phyloP scores from a whole-genome alignment of 2,329 filamentous ascomycete species.

The Acephala macrosclerotiorum region DNA sequence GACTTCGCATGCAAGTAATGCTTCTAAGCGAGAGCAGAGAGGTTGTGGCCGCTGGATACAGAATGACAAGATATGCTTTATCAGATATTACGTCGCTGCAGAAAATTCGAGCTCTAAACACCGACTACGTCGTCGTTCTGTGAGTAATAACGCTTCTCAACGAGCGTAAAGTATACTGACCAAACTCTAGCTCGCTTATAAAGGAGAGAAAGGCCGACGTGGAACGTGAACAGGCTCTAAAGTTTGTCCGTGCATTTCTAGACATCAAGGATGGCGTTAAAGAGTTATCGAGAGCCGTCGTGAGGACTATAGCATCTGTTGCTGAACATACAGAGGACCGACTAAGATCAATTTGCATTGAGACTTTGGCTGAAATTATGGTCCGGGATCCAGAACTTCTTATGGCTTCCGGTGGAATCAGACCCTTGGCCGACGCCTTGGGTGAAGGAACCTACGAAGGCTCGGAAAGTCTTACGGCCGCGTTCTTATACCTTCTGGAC shows the following conservation, averaged over 20 bases:
- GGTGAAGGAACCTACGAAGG: conserved; percentile 92
- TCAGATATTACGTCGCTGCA: conserved; percentile 89
- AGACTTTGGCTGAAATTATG: conserved; percentile 92
- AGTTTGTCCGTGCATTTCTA: conserved; percentile 93
- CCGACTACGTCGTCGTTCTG: conserved; percentile 89
- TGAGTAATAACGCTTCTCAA: conserved; percentile 42
- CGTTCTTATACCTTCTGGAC: conserved; percentile 91
- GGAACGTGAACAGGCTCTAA: conserved; percentile 94
- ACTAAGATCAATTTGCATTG: conserved; percentile 86
- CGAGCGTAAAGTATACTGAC: conserved; percentile 29
- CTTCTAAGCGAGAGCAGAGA: conserved; percentile 94
- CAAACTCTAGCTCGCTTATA: conserved; percentile 71
- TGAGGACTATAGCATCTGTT: conserved; percentile 88
- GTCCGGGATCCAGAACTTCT: conserved; percentile 84
- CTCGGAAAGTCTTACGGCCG: conserved; percentile 84
- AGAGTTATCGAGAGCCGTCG: conserved; percentile 86
- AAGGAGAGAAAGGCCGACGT: conserved; percentile 98
- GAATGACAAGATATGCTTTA: conserved; percentile 92
- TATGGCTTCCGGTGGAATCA: conserved; percentile 83
- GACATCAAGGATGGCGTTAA: conserved; percentile 92
- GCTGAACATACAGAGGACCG: conserved; percentile 78
- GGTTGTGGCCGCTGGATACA: conserved; percentile 92
- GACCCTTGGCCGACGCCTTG: conserved; percentile 88
- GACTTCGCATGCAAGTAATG: conserved; percentile 92
- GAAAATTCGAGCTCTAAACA: conserved; percentile 87